Base-by-base conservation (phyloP, 2,329 filamentous ascomycete genomes). In the Leptographium lundbergii region DNA sequence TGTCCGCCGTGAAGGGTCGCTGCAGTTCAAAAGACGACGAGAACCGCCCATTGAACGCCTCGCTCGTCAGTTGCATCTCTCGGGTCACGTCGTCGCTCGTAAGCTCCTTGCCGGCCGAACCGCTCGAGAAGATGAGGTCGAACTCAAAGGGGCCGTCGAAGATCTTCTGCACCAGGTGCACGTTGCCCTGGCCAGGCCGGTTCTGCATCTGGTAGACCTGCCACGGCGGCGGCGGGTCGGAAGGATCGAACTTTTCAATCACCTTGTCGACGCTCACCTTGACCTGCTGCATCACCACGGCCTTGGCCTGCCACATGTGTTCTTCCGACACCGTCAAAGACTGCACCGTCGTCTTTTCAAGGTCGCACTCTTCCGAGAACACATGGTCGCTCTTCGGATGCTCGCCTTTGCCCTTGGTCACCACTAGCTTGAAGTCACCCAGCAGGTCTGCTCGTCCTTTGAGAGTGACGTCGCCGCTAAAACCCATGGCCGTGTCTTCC, bases 91-190 rank as follows among this genome's bases (percentile, higher is more conserved):
- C 82, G 48, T 86, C 80, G 59, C 77, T 78, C 6, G 73, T 78
- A 42, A 82, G 64, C 22, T 80, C 76, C 64, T 77, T 75, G 34
- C 74, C 72, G 4, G 85, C 81, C 22, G 89, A 91, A 17, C 75
- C 84, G 61, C 91, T 95, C 5, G 89, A 90, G 74, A 91, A 96
- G 55, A 97, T 78, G 57, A 97, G 79, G 69, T 97, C 94, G 66
- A 97, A 97, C 75, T 91, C 90, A 67, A 97, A 99, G 1, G 85
- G 72, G 1, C 94, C 92, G 66, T 91, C 82, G 66, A 96, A 97
- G 2, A 91, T 83, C 73, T 96, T 96, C 72, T 99, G 90, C 19
- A 97, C 79, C 48, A 96, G 74, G 63, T 99, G 92, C 17, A 89
- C 74, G 67, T 97, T 97, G 34, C 91, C 92, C 14, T 72, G 67